Percentiles rank a stretch among this genome's conserved stretches.
These are phyloP conservation scores for Myxozyma kluyveri DNA, from an alignment of 805 yeast species.

Conservation along the genomic window DNA sequence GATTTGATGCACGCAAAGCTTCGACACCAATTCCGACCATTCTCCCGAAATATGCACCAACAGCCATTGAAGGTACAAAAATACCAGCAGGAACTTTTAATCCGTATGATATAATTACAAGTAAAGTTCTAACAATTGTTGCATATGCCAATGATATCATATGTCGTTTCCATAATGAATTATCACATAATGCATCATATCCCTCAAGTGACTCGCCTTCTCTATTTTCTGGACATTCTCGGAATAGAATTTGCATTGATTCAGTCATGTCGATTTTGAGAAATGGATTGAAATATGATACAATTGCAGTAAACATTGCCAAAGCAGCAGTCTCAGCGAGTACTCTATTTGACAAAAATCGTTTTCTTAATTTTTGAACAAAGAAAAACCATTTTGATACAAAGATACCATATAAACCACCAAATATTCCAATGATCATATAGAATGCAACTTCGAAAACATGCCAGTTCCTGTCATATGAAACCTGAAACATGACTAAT, in stretches of 20 bases:
- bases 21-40: conserved; percentile 75
- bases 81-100: conserved; percentile 94
- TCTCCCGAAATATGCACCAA: conserved; percentile 93
- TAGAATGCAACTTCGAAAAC: conserved; percentile 80
- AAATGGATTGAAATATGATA: conserved; percentile 82
- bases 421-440: conserved; percentile 77
- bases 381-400: conserved; percentile 42
- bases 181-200: conserved; percentile 32
- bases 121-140: conserved; percentile 62
- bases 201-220: conserved; percentile 39
- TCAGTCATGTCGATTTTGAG: conserved; percentile 90
- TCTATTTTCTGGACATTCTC: conserved; percentile 58
- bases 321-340: conserved; percentile 68
- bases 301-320: conserved; percentile 64
- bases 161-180: conserved; percentile 32
- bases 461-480: conserved; percentile 83
- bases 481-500: conserved; percentile 87
- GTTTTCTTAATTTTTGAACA: conserved; percentile 38
- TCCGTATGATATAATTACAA: conserved; percentile 85
- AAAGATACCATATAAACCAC: conserved; percentile 74
- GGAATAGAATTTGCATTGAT: conserved; percentile 84
- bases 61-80: conserved; percentile 95
- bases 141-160: conserved; percentile 63
- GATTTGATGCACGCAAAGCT: conserved; percentile 43
- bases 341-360: conserved; percentile 53